Percentiles rank a stretch among this genome's conserved stretches.
Conservation (phyloP, 2,329 filamentous ascomycete species). For the Aureobasidium sp. region DNA sequence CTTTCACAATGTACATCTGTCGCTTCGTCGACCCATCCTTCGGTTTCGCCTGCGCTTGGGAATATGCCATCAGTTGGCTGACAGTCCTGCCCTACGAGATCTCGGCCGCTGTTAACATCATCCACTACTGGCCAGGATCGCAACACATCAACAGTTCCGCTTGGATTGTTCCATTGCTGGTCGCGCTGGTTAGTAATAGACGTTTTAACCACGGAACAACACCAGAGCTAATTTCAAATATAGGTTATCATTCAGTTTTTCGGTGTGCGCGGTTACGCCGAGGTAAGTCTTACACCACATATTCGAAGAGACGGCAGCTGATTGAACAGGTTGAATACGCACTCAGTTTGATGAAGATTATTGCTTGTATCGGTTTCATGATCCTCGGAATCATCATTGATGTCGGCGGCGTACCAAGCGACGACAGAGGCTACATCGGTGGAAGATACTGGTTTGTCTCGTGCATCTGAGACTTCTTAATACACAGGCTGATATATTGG, state of each 20-base stretch:
- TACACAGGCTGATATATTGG: not conserved
- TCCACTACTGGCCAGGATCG: constrained; percentile 19
- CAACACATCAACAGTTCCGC: constrained; percentile 21
- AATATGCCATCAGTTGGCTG: constrained; percentile 28
- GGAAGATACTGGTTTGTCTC: constrained; percentile 47
- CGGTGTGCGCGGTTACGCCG: constrained; percentile 34
- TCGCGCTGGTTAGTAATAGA: constrained; percentile 21
- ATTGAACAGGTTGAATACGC: constrained; percentile 27
- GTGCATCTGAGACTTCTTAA: constrained; percentile 31
- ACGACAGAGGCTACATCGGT: constrained; percentile 51
- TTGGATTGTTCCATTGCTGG: constrained; percentile 28
- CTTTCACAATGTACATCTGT: constrained; percentile 30
- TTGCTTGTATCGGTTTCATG: constrained; percentile 55
- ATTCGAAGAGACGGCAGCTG: not conserved
- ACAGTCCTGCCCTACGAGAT: constrained; percentile 28
- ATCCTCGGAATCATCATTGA: constrained; percentile 56
- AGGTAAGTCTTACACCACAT: constrained; percentile 22
- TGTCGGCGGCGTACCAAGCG: constrained; percentile 50
- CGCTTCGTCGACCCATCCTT: constrained; percentile 40
- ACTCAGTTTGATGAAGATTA: constrained; percentile 30
- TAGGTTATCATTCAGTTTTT: constrained; percentile 26
- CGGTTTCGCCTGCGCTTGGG: constrained; percentile 27
- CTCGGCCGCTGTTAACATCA: constrained; percentile 23
- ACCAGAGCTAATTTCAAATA: too few species aligned
- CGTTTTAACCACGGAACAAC: too few species aligned